Conservation (phyloP, 352 stramenopile species). For the Phytophthora parvispora region DNA sequence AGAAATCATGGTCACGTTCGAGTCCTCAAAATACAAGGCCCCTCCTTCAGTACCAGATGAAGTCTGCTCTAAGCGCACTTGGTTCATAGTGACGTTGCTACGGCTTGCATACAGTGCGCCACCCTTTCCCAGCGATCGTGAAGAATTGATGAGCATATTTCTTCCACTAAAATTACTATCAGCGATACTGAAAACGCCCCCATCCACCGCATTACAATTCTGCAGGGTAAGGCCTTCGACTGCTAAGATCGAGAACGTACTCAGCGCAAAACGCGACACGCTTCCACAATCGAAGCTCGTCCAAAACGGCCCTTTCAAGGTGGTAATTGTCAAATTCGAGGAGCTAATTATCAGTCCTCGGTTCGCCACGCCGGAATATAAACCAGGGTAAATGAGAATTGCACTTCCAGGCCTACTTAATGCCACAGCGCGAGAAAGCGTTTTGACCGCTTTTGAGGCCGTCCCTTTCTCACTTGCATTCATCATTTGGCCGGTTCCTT, state of each 20-base stretch:
- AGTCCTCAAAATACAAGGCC: constrained; percentile 32
- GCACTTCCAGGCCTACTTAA: constrained; percentile 40
- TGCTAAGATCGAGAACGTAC: constrained; percentile 12
- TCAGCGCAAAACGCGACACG: constrained; percentile 17
- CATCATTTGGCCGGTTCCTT: constrained; percentile 69
- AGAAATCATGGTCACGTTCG: constrained; percentile 21
- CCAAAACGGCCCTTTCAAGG: constrained; percentile 61
- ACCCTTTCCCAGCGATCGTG: constrained; percentile 27
- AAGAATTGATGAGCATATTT: constrained; percentile 35
- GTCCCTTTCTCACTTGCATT: constrained; percentile 59
- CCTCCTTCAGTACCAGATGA: constrained; percentile 37
- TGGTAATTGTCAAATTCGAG: constrained; percentile 40
- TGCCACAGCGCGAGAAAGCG: constrained; percentile 46
- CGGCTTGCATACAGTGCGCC: constrained; percentile 33
- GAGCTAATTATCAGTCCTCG: constrained; percentile 32
- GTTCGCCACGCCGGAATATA: constrained; percentile 52
- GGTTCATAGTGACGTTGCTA: constrained; percentile 19
- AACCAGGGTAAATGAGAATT: constrained; percentile 71
- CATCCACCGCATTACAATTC: constrained; percentile 36
- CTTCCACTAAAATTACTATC: constrained; percentile 20
- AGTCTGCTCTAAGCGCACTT: constrained; percentile 18
- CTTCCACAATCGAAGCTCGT: constrained; percentile 56
- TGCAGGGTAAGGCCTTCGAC: constrained; percentile 54
- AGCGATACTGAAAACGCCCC: constrained; percentile 31
- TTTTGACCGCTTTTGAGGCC: constrained; percentile 60